Percentiles rank a stretch among this genome's conserved stretches.
These are phyloP conservation scores for Trypethelium eluteriae DNA, from an alignment of 495 filamentous ascomycete species.

Conservation along the genomic window DNA sequence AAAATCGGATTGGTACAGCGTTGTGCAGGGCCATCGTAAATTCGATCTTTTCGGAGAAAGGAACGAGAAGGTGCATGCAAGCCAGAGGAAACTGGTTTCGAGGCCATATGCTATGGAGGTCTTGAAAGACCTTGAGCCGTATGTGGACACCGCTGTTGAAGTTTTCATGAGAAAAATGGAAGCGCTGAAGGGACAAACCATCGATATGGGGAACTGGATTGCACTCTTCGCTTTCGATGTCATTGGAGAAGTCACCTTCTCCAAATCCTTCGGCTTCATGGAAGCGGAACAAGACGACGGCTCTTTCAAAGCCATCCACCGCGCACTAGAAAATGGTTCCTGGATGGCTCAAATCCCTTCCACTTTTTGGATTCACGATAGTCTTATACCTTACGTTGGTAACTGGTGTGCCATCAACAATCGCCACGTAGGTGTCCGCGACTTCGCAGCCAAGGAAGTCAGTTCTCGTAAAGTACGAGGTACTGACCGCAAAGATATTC, in stretches of 20 bases:
- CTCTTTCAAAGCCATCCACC: constrained; percentile 27
- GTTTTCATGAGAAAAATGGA: constrained; percentile 28
- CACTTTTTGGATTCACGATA: constrained; percentile 33
- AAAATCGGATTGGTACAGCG: constrained; percentile 32
- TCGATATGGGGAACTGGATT: constrained; percentile 34
- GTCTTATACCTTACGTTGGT: constrained; percentile 28
- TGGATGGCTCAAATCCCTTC: constrained; percentile 32
- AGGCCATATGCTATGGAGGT: constrained; percentile 32
- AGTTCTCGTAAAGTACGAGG: constrained; percentile 24
- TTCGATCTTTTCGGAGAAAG: constrained; percentile 35
- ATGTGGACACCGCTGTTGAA: constrained; percentile 28
- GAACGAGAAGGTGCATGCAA: constrained; percentile 28
- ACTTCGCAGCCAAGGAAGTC: constrained; percentile 29
- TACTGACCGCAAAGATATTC: constrained; percentile 28
- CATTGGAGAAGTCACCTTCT: constrained; percentile 33
- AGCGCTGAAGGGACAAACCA: constrained; percentile 15
- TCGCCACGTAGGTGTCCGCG: constrained; percentile 31
- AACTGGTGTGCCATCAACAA: constrained; percentile 30
- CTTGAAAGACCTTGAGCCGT: constrained; percentile 29
- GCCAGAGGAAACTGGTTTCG: constrained; percentile 31
- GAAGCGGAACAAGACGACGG: constrained; percentile 31
- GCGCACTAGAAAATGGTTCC: constrained; percentile 24
- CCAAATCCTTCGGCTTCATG: constrained; percentile 32
- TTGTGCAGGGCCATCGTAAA: constrained; percentile 34
- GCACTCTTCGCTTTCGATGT: constrained; percentile 37